These are phyloP conservation scores for Canavalia ensiformis DNA, from an alignment of 306 rosid species.

Conservation along the genomic window DNA sequence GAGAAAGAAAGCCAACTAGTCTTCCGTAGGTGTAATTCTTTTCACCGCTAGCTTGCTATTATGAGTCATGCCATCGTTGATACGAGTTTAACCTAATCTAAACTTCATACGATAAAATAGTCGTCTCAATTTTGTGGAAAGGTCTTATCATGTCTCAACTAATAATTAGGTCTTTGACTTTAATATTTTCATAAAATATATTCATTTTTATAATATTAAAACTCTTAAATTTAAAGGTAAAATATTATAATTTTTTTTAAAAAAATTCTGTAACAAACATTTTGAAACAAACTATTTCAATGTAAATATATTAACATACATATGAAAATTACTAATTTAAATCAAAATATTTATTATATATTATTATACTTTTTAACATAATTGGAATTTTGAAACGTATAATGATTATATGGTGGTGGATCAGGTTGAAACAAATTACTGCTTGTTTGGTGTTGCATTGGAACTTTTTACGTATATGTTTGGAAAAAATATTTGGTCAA, in stretches of 20 bases:
- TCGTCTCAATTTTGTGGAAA: conserved; percentile 14
- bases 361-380: not conserved
- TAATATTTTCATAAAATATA: not conserved
- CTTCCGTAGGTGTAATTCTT: conserved; percentile 53
- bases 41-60: conserved; percentile 38
- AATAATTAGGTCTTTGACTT: conserved; percentile 18
- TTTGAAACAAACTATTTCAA: not conserved
- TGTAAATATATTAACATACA: too few relatives aligned
- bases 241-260: not conserved
- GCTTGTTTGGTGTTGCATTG: not conserved
- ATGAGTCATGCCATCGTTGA: not conserved
- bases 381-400: not conserved
- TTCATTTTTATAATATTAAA: not conserved
- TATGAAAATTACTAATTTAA: too few relatives aligned
- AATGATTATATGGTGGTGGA: not conserved
- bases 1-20: conserved; percentile 43
- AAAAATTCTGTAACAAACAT: not conserved
- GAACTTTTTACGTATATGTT: not conserved
- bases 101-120: not conserved
- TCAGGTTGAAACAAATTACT: not conserved
- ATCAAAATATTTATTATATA: not conserved
- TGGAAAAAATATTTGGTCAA: not conserved
- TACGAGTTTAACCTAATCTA: conserved; percentile 31
- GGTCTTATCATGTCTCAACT: not conserved
- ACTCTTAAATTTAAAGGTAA: not conserved